A percentile compares a stretch with the other conserved stretches of the same genome.
These are phyloP conservation scores for Phytophthora quininea DNA, from an alignment of 352 stramenopile species.

Conservation along the genomic window DNA sequence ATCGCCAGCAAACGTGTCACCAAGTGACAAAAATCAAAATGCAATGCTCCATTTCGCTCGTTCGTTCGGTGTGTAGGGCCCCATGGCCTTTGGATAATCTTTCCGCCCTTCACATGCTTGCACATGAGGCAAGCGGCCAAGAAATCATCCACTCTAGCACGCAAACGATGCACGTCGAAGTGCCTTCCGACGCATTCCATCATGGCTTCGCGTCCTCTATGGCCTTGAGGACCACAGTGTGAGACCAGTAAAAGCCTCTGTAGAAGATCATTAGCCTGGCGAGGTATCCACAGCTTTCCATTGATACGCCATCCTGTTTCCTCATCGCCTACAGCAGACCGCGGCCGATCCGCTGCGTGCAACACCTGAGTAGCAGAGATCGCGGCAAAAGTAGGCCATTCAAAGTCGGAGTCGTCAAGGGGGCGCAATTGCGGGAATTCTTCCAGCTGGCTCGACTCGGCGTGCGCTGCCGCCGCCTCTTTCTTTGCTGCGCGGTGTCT, in stretches of 20 bases:
- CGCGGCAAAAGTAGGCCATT: background rate
- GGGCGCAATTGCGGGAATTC: background rate
- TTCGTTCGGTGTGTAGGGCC: conserved; percentile 17
- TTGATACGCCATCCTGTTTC: conserved; percentile 3
- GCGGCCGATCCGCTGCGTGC: background rate
- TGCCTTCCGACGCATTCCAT: background rate
- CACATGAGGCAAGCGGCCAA: conserved; percentile 10
- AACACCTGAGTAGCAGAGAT: background rate
- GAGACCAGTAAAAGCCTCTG: conserved; percentile 9
- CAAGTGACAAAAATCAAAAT: conserved; percentile 18
- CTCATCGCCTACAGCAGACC: background rate
- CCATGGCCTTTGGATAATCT: conserved; percentile 17
- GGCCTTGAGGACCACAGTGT: conserved; percentile 11
- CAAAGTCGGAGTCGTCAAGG: conserved; percentile 4
- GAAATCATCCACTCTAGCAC: conserved; percentile 10
- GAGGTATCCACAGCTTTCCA: conserved; percentile 10
- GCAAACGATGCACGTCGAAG: background rate
- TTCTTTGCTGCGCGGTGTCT: background rate
- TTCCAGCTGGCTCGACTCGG: background rate
- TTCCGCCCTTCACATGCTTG: conserved; percentile 14
- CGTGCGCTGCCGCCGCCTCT: background rate
- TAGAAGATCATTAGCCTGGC: background rate
- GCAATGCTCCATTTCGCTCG: conserved; percentile 15
- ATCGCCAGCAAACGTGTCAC: conserved; percentile 14
- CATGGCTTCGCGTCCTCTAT: background rate